Evolutionary conservation across 192 early-diverging fungal genomes (phyloP), one percentile per base, ranked within the genome.

Genomic region (Diversispora epigaea): DNA sequence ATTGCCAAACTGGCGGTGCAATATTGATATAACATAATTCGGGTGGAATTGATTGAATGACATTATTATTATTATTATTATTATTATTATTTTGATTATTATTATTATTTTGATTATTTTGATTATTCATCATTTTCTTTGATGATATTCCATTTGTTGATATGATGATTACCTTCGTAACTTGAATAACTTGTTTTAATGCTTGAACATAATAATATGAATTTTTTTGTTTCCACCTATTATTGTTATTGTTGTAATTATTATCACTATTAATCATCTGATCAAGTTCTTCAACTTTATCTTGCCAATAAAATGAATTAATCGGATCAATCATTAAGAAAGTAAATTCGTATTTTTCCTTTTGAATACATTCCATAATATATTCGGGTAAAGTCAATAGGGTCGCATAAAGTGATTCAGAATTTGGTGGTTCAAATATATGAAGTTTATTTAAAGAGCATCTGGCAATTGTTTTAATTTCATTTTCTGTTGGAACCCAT

Each of bases 281-380:
- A 63, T 40, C 61, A 32, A 41, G 15, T 41, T 63, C 61, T 17
- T 32, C 39, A 63, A 41, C 61, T 60, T 63, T 60, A 63, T 73
- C 58, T 58, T 73, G 57, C 71, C 71, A 73, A 62, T 73, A 73
- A 73, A 73, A 73, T 39, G 58, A 44, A 12, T 41, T 73, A 41
- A 73, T 73, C 17, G 57, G 55, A 49, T 73, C 71, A 47, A 73
- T 73, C 71, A 73, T 73, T 46, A 73, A 62, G 40, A 45, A 73
- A 40, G 14, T 62, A 22, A 73, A 73, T 62, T 47, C 60, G 17
- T 73, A 50, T 0, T 21, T 11, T 69, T 47, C 50, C 11, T 54
- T 69, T 6, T 69, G 45, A 22, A 62, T 25, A 62, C 25, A 45
- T 32, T 62, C 22, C 22, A 19, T 45, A 6, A 73, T 46, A 62